Percentiles rank a stretch among this genome's conserved stretches.
Conservation (phyloP, 345 rosid species). For the Noccaea caerulescens region DNA sequence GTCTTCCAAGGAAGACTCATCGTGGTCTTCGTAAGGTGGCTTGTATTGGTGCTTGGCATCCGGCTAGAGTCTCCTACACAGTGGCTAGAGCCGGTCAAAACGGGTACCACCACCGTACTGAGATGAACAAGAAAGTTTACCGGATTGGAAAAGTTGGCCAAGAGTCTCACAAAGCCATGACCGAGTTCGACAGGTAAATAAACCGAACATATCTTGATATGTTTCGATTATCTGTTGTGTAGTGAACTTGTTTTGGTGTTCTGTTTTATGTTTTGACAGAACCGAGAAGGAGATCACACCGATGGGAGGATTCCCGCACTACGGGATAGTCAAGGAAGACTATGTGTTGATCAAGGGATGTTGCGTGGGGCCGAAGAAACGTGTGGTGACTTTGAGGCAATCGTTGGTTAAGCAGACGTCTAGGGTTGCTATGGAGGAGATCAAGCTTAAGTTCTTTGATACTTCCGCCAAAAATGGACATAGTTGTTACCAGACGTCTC, state of each 20-base stretch:
- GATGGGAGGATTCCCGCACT: slow-evolving; percentile 91
- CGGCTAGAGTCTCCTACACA: slow-evolving; percentile 93
- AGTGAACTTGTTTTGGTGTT: slow-evolving; percentile 31
- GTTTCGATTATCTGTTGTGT: not conserved
- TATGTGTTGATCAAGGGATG: slow-evolving; percentile 86
- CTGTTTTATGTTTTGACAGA: not conserved
- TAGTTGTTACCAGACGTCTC: slow-evolving; percentile 77
- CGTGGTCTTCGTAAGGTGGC: slow-evolving; percentile 97
- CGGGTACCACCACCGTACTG: slow-evolving; percentile 91
- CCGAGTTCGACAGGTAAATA: slow-evolving; percentile 77
- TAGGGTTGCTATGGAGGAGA: slow-evolving; percentile 69
- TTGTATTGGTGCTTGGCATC: slow-evolving; percentile 99
- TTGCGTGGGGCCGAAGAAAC: slow-evolving; percentile 89
- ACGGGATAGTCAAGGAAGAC: slow-evolving; percentile 83
- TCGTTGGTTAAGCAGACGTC: slow-evolving; percentile 76
- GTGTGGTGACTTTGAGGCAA: slow-evolving; percentile 87
- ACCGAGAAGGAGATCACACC: slow-evolving; percentile 94
- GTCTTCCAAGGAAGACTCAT: slow-evolving; percentile 93
- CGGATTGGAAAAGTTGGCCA: slow-evolving; percentile 77
- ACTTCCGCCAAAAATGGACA: slow-evolving; percentile 72
- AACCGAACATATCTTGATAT: not conserved
- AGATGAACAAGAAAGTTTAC: slow-evolving; percentile 92
- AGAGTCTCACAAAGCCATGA: slow-evolving; percentile 74
- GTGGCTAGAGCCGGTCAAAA: slow-evolving; percentile 98
- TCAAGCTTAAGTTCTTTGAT: slow-evolving; percentile 80